Base-by-base conservation (phyloP, 768 basidiomycete species). In the Heimioporus sp. region DNA sequence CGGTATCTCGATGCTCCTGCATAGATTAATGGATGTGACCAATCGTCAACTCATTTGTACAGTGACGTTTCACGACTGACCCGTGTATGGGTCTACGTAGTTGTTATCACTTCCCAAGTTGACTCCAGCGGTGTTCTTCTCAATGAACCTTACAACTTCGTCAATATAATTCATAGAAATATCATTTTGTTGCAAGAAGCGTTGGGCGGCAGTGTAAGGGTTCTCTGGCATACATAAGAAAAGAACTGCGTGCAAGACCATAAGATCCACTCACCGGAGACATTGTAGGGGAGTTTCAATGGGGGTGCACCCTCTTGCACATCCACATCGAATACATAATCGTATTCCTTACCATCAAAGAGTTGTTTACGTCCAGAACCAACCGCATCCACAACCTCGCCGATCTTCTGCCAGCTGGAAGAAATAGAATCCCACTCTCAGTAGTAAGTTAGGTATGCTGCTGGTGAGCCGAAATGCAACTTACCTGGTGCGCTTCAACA, bases 251-350 rank as follows among this genome's bases (percentile, higher is more conserved):
- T 12, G 31, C 37, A 30, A 9, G 13, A 32, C 16, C 37, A 44
- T 12, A 21, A 28, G 20, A 35, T 5, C 36, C 28, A 66, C 80
- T 50, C 55, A 90, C 94, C 95, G 41, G 83, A 80, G 21, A 81
- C 83, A 66, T 98, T 98, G 69, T 91, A 98, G 0, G 96, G 96
- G 19, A 99, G 78, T 65, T 98, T 98, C 57, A 98, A 75, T 8
- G 95, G 86, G 11, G 96, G 95, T 15, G 82, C 84, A 3, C 94
- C 95, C 53, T 97, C 96, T 63, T 92, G 80, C 24, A 98, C 87
- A 63, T 98, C 97, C 34, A 99, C 95, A 64, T 97, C 95, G 63
- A 98, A 98, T n/a, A 99, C 96, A 63, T 97, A 97, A 71, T 99
- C 97, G 64, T 95, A 99, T 71, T 98, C 96, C 64, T 87, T 86